Percentiles rank a stretch among this genome's conserved stretches.
Evolutionary conservation across 495 filamentous ascomycete species (phyloP).

Genomic region (Xylaria intraflava): DNA sequence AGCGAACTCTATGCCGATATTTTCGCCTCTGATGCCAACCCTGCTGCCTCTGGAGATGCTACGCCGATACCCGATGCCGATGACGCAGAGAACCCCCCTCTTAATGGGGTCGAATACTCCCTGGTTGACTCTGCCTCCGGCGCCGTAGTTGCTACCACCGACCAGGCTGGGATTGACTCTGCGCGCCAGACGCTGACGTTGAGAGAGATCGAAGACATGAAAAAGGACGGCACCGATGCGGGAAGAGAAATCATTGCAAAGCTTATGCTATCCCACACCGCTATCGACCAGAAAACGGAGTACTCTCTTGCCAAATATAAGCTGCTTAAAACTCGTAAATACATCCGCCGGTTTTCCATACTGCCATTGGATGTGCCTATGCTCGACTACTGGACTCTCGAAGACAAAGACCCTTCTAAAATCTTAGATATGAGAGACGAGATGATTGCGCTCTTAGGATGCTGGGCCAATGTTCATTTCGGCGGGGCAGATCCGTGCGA

Average conservation of each 20-base stretch:
- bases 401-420: slow-evolving; percentile 67
- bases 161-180: slow-evolving; percentile 68
- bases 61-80: slow-evolving; percentile 28
- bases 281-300: slow-evolving; percentile 85
- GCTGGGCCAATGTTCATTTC: slow-evolving; percentile 49
- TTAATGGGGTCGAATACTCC: slow-evolving; percentile 32
- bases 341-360: slow-evolving; percentile 76
- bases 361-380: slow-evolving; percentile 72
- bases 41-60: slow-evolving; percentile 24
- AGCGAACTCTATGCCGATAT: slow-evolving; percentile 79
- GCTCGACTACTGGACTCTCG: slow-evolving; percentile 65
- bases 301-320: slow-evolving; percentile 95
- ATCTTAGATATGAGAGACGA: slow-evolving; percentile 90
- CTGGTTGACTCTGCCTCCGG: slow-evolving; percentile 41
- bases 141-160: slow-evolving; percentile 65
- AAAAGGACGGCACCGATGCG: slow-evolving; percentile 65
- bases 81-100: slow-evolving; percentile 23
- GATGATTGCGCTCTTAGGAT: slow-evolving; percentile 58
- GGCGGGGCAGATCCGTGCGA: slow-evolving; percentile 33
- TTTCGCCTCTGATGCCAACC: slow-evolving; percentile 46
- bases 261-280: slow-evolving; percentile 75
- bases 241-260: slow-evolving; percentile 86
- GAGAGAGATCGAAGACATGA: slow-evolving; percentile 87
- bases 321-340: slow-evolving; percentile 87
- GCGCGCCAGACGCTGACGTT: slow-evolving; percentile 74